These are phyloP conservation scores for Eucalyptus tenuipes DNA, from an alignment of 345 rosid species.

Conservation along the genomic window DNA sequence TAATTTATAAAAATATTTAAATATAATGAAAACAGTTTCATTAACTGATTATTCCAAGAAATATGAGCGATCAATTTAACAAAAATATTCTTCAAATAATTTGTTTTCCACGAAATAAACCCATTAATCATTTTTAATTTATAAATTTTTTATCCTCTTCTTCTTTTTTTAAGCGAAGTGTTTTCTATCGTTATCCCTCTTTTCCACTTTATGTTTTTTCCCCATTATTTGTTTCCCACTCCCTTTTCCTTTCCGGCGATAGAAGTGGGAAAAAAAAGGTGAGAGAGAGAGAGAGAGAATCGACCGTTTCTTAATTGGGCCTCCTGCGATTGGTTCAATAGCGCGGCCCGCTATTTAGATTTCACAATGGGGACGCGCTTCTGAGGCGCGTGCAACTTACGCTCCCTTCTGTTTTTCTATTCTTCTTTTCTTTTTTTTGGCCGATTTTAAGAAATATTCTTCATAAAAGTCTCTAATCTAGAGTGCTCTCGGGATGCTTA, in stretches of 20 bases:
- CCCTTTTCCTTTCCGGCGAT: background rate
- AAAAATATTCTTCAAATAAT: background rate
- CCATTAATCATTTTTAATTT: background rate
- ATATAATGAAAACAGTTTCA: accelerated
- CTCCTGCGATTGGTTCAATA: background rate
- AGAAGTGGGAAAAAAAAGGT: background rate
- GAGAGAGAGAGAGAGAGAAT: background rate
- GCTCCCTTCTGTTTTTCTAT: background rate
- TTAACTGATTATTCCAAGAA: no score
- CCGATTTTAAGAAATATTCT: background rate
- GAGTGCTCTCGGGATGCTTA: background rate
- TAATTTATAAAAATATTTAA: no score
- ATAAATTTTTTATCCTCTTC: background rate
- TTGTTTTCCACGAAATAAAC: background rate
- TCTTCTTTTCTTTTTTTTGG: background rate
- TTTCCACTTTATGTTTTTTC: background rate
- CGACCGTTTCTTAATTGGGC: background rate
- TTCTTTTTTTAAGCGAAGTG: background rate
- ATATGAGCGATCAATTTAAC: background rate
- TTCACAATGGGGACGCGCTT: background rate
- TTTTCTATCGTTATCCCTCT: background rate
- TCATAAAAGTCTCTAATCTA: background rate
- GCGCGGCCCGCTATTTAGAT: background rate
- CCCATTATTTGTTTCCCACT: background rate
- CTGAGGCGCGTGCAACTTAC: background rate